phyloP scores from a whole-genome alignment of 495 filamentous ascomycete genomes.

The Cercophora newfieldiana region DNA sequence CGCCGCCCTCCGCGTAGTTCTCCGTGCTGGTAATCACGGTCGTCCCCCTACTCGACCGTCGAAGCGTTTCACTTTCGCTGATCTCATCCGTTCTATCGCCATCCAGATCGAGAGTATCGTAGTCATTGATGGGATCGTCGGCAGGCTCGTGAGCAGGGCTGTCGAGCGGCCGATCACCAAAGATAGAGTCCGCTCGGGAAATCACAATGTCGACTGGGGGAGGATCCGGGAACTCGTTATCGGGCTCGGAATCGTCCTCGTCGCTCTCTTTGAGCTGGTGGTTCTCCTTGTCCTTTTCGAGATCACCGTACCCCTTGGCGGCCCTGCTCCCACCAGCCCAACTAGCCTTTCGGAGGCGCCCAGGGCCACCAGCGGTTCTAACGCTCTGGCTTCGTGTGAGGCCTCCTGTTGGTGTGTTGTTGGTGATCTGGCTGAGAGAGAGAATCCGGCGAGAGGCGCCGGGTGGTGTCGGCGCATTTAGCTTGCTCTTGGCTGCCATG shows the following conservation, averaged over 20 bases:
- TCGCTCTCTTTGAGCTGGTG: conserved; percentile 48
- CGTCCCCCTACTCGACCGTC: conserved; percentile 37
- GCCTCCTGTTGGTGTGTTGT: conserved; percentile 64
- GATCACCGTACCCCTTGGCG: conserved; percentile 48
- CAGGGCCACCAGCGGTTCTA: conserved; percentile 66
- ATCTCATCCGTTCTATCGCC: conserved; percentile 21
- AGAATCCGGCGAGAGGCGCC: conserved; percentile 72
- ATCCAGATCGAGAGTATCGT: conserved; percentile 26
- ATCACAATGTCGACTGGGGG: conserved; percentile 25
- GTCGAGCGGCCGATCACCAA: not conserved
- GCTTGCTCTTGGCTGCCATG: conserved; percentile 42
- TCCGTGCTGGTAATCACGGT: conserved; percentile 61
- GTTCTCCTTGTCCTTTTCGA: conserved; percentile 49
- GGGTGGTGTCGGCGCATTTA: conserved; percentile 42
- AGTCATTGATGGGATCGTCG: conserved; percentile 21
- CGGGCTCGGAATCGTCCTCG: conserved; percentile 36
- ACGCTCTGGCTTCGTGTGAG: conserved; percentile 62
- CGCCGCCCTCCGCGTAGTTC: conserved; percentile 47
- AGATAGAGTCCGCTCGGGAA: not conserved
- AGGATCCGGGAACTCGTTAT: conserved; percentile 21
- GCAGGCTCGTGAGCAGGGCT: not conserved
- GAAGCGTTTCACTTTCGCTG: conserved; percentile 32
- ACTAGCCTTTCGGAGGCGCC: conserved; percentile 66
- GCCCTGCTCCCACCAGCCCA: conserved; percentile 60
- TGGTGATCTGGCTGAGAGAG: conserved; percentile 82